Evolutionary conservation across 2,329 filamentous ascomycete genomes (phyloP), one percentile per base, ranked within the genome.

Genomic region (Aspergillus calidoustus): DNA sequence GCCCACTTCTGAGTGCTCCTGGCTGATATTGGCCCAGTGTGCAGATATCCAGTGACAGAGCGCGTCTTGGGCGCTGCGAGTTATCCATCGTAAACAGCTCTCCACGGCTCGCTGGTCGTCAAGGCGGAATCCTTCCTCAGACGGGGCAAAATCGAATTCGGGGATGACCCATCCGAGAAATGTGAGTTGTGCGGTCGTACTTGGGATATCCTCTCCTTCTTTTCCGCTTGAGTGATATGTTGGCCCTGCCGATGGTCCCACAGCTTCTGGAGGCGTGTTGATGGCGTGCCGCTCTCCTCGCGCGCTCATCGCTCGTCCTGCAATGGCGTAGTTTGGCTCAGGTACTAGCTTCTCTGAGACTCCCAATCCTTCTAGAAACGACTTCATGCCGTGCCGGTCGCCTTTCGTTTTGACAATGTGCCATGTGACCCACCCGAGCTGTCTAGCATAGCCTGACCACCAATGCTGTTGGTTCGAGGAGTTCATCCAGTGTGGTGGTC

Each of bases 361-460:
- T 38, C 34, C 9, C 2, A 15, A 38, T 38, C 15, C 34, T 38
- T 54, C 34, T 43, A 54, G 31, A 6, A 54, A 44, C 17, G 19
- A 7, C 44, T n/a, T 61, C 25, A 49, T 44, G 2, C 55, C 54
- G 3, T 54, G 48, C 0, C 28, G n/a, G 0, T 50, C 48, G 22
- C 48, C 34, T 38, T 38, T 38, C 2, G 34, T 38, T 3, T 38
- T 4, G 5, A 38, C 11, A 15, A 38, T 38, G 25, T 67, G 61
- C 70, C 68, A 71, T 1, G 62, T 56, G 0, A 71, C 31, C 71
- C 72, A 75, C 9, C 68, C 69, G 2, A 75, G 49, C 48, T 74
- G 69, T 4, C 19, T 54, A 0, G 64, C 57, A 31, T 73, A 69
- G 0, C 2, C 23, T 0, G 30, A 13, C 71, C 71, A 72, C 60